A percentile compares a stretch with the other conserved stretches of the same genome.
These are phyloP conservation scores for Fulvia fulva DNA, from an alignment of 2,329 filamentous ascomycete species.

Conservation along the genomic window DNA sequence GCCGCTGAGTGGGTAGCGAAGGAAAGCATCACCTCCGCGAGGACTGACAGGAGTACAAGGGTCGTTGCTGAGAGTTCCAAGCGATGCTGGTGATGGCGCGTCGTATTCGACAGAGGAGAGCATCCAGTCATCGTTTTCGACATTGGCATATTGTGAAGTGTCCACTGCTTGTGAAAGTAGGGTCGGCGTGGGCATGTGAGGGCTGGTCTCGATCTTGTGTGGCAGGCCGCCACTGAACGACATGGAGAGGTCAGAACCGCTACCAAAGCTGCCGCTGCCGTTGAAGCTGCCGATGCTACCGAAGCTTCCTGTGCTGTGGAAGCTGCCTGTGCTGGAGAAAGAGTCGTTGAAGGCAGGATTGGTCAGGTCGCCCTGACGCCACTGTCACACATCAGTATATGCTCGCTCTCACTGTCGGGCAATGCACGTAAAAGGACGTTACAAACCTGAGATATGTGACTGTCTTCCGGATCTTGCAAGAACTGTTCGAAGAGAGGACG, in stretches of 20 bases:
- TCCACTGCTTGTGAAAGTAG: constrained; percentile 14
- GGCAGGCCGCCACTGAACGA: not conserved
- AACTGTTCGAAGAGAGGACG: constrained; percentile 1
- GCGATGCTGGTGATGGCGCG: constrained; percentile 18
- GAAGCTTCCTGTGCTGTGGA: not conserved
- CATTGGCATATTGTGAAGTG: constrained; percentile 17
- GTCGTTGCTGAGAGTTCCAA: constrained; percentile 14
- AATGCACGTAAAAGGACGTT: not conserved
- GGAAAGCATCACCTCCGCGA: not conserved
- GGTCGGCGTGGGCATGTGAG: not conserved
- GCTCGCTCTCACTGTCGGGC: not conserved
- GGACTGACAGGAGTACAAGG: constrained; percentile 20
- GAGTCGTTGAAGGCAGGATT: not conserved
- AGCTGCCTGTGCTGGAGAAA: not conserved
- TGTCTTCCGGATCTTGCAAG: not conserved
- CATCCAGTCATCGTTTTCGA: constrained; percentile 18
- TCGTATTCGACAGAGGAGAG: constrained; percentile 17
- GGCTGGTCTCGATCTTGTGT: constrained; percentile 9
- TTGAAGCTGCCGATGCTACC: not conserved
- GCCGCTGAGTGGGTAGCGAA: not conserved
- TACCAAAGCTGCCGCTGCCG: not conserved
- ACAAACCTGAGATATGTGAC: not conserved
- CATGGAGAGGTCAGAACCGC: not conserved
- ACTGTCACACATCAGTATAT: not conserved
- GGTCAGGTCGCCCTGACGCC: not conserved